Evolutionary conservation across 306 rosid genomes (phyloP).

Genomic region (Cajanus cajan): DNA sequence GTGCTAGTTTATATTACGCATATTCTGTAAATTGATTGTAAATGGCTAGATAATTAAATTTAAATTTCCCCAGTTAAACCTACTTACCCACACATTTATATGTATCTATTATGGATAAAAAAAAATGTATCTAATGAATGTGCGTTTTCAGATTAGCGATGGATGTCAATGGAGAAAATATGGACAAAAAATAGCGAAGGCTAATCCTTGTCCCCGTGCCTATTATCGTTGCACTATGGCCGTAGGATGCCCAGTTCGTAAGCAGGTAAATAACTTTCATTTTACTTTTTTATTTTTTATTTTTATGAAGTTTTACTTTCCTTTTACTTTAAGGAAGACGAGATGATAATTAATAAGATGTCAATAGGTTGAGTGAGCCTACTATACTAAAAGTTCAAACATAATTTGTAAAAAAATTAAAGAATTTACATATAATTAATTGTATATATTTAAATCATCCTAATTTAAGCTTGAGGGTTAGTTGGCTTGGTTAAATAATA

Average conservation of each 20-base stretch:
- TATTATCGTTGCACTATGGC: constrained; percentile 68
- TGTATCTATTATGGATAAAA: too few species aligned
- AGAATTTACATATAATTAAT: too few species aligned
- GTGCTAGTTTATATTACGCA: neutral
- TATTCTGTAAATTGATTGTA: too few species aligned
- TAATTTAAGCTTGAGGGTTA: too few species aligned
- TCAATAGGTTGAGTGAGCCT: neutral
- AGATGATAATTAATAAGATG: too few species aligned
- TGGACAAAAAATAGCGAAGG: constrained; percentile 64
- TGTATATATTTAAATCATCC: too few species aligned
- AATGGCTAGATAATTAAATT: neutral
- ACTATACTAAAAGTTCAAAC: neutral
- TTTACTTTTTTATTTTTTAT: too few species aligned
- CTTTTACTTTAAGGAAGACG: neutral
- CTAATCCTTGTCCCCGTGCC: constrained; percentile 64
- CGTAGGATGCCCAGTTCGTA: constrained; percentile 54
- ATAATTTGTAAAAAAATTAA: too few species aligned
- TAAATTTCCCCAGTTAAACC: neutral
- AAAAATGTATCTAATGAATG: neutral
- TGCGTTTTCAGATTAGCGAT: constrained; percentile 41
- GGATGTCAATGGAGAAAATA: constrained; percentile 77
- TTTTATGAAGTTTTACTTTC: neutral
- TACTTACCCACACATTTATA: neutral
- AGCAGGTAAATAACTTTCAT: constrained; percentile 35
- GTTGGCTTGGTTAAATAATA: too few species aligned